Evolutionary conservation across 441 rosid species (phyloP).

Genomic region (Flueggea neowawraea): DNA sequence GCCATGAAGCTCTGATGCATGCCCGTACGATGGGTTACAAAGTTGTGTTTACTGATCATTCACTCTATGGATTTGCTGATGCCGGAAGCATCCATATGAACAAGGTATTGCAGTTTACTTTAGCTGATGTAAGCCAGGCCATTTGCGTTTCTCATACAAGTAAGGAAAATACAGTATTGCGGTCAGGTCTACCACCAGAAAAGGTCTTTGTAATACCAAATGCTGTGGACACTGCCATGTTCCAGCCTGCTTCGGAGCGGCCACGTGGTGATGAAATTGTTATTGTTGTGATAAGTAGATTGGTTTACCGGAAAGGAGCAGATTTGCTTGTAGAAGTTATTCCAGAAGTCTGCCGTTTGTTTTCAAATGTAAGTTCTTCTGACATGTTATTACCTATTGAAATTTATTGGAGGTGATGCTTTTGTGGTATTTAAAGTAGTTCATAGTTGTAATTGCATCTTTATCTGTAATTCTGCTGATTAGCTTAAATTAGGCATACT

Average conservation of each 20-base stretch:
- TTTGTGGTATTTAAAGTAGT: neutral
- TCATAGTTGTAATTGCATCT: no score
- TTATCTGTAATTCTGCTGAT: no score
- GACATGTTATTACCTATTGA: no score
- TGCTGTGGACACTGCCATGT: slow-evolving; percentile 99
- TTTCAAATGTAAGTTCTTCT: slow-evolving; percentile 66
- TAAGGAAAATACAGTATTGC: slow-evolving; percentile 90
- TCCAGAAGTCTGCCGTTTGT: slow-evolving; percentile 78
- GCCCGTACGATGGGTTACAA: slow-evolving; percentile 92
- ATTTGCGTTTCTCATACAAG: slow-evolving; percentile 97
- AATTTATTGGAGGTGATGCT: no score
- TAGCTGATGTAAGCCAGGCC: slow-evolving; percentile 94
- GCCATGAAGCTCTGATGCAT: slow-evolving; percentile 98
- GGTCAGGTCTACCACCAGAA: slow-evolving; percentile 83
- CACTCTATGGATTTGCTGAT: slow-evolving; percentile 91
- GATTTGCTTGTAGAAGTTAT: slow-evolving; percentile 98
- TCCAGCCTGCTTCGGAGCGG: slow-evolving; percentile 63
- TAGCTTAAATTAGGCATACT: no score
- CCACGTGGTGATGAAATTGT: slow-evolving; percentile 59
- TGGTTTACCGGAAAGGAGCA: slow-evolving; percentile 96
- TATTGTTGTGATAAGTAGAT: slow-evolving; percentile 90
- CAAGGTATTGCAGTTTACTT: slow-evolving; percentile 88
- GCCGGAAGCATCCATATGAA: slow-evolving; percentile 98
- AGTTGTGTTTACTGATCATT: slow-evolving; percentile 94
- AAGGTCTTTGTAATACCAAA: slow-evolving; percentile 92